phyloP scores from a whole-genome alignment of 495 filamentous ascomycete genomes.

The Hypoxylon subgilvum region DNA sequence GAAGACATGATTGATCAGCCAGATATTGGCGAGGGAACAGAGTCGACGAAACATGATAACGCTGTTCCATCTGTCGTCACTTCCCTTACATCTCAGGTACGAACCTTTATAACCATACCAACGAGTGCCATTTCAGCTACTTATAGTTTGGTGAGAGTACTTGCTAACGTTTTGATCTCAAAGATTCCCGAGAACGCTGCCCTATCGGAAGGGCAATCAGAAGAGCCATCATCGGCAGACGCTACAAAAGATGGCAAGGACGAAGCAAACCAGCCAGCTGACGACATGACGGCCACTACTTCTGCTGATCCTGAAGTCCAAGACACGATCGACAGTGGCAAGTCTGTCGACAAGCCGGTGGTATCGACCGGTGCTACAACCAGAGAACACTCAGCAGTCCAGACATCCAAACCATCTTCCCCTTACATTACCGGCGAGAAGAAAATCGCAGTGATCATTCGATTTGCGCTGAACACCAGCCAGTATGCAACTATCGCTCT shows the following conservation, averaged over 20 bases:
- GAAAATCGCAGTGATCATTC: slow-evolving; percentile 83
- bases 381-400: not conserved
- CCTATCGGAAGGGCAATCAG: slow-evolving; percentile 1
- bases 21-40: slow-evolving; percentile 1
- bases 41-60: slow-evolving; percentile 6
- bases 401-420: not conserved
- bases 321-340: not conserved
- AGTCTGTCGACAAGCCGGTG: not conserved
- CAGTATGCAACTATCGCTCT: slow-evolving; percentile 96
- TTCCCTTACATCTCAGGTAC: slow-evolving; percentile 36
- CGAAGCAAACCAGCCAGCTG: not conserved
- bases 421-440: slow-evolving; percentile 33
- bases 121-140: slow-evolving; percentile 15
- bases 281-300: not conserved
- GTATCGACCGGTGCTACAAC: slow-evolving; percentile 3
- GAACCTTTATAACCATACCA: slow-evolving; percentile 6
- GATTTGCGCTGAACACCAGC: slow-evolving; percentile 81
- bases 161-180: slow-evolving; percentile 24
- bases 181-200: slow-evolving; percentile 17
- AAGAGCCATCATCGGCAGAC: not conserved
- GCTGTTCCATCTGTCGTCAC: slow-evolving; percentile 19
- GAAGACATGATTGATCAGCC: not conserved
- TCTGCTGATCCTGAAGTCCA: not conserved
- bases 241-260: not conserved
- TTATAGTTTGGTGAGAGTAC: slow-evolving; percentile 21